Evolutionary conservation across 768 basidiomycete species (phyloP), one percentile per base, ranked within the genome.

Genomic region (Lepiota subincarnata): DNA sequence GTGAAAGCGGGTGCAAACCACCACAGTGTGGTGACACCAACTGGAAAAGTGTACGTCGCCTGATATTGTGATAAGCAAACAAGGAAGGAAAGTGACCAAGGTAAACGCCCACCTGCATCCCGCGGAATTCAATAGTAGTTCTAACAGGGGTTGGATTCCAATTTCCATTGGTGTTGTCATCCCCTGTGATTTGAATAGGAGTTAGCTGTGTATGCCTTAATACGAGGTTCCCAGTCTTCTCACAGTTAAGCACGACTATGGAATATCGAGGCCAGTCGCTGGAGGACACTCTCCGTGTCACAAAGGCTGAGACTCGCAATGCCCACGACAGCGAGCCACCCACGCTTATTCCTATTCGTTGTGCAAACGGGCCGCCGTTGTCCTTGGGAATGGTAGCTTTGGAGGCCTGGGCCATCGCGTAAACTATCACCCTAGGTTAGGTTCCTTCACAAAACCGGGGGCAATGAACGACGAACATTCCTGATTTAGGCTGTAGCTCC

Each of bases 31-130:
- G 78, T 78, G 3, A 89, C 82, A 22, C 88, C 88, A 12, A 89
- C 86, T 1, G 87, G 87, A 72, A 91, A 91, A 2, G 84, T 87
- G 64, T 87, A 86, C 1, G 72, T 78, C 2, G 86, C 88, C 81
- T 64, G 41, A 35, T 5, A n/a, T 18, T 34, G 10, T 1, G 5
- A n/a, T 19, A 18, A 50, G 26, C 31, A 36, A 26, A 18, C 11
- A 16, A 40, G 36, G 37, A 48, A 20, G 53, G 34, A 44, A 31
- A 36, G 28, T 12, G 19, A 12, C 43, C 24, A 24, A 24, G 34
- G 0, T 6, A 37, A 28, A 38, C 2, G 58, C 69, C 56, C 51
- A 77, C 84, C 74, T 86, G 84, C 70, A 71, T 72, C 0, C 80
- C 86, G 43, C 78, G 73, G 68, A 86, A 87, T 54, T 79, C 76